phyloP scores from a whole-genome alignment of 345 rosid genomes.

The Citrus reticulata region DNA sequence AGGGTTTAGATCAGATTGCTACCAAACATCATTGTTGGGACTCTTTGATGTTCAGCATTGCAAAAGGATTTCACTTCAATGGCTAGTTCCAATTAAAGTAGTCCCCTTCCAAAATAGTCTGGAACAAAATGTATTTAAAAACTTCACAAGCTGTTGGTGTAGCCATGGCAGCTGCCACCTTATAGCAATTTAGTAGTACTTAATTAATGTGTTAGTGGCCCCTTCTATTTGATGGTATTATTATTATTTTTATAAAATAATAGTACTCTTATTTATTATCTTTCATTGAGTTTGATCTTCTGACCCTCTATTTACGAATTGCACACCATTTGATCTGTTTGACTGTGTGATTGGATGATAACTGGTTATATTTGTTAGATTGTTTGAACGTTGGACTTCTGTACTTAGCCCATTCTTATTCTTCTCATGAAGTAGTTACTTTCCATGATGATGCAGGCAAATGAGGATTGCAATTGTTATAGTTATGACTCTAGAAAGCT shows the following conservation, averaged over 20 bases:
- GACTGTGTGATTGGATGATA: not conserved
- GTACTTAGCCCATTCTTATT: not conserved
- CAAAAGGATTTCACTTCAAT: not conserved
- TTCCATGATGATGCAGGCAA: constrained; percentile 60
- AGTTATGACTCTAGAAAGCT: constrained; percentile 87
- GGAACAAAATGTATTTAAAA: not conserved
- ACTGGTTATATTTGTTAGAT: not conserved
- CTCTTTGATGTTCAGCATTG: not conserved
- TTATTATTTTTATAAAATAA: not conserved
- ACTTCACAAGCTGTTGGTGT: not conserved
- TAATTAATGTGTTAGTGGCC: not conserved
- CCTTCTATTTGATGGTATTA: not conserved
- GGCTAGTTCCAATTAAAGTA: not conserved
- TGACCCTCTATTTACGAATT: not conserved
- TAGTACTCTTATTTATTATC: not conserved
- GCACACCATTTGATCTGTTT: not conserved
- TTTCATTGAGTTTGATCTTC: not conserved
- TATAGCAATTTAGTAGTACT: not conserved
- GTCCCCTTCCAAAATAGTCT: not conserved
- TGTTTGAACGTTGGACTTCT: not conserved
- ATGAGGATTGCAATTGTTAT: constrained; percentile 94
- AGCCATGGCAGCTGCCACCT: not conserved
- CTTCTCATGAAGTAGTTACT: not conserved
- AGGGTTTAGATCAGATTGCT: not conserved
- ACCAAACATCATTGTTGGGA: not conserved